Conservation (phyloP, 371 early-diverging fungal species). For the Paraphysoderma sedebokerense region DNA sequence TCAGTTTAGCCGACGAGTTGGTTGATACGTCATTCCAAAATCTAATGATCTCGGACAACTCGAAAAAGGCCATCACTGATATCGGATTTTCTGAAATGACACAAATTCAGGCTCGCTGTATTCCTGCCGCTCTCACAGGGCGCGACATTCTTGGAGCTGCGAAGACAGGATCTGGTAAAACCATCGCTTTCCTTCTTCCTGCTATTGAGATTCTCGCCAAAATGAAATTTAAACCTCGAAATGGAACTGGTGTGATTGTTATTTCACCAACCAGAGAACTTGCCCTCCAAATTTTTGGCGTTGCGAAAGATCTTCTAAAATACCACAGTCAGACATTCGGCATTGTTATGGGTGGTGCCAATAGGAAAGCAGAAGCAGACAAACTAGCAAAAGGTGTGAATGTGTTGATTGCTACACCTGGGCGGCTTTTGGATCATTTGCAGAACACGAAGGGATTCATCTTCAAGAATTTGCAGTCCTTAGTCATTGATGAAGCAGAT, state of each 20-base stretch:
- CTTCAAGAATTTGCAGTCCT: slow-evolving; percentile 68
- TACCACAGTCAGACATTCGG: slow-evolving; percentile 90
- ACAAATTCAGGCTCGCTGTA: slow-evolving; percentile 90
- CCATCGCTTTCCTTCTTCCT: slow-evolving; percentile 94
- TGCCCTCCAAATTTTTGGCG: slow-evolving; percentile 96
- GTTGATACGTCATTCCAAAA: slow-evolving; percentile 13
- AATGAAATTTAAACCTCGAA: slow-evolving; percentile 81
- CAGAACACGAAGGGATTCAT: slow-evolving; percentile 87
- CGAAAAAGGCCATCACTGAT: slow-evolving; percentile 60
- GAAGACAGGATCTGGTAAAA: slow-evolving; percentile 98
- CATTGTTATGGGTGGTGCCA: slow-evolving; percentile 93
- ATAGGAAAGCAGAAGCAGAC: slow-evolving; percentile 86
- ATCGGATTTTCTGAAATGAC: slow-evolving; percentile 94
- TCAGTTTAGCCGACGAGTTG: no score
- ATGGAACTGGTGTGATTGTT: slow-evolving; percentile 90
- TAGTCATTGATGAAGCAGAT: slow-evolving; percentile 98
- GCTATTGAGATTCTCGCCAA: slow-evolving; percentile 76
- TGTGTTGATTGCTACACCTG: slow-evolving; percentile 94
- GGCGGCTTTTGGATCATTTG: slow-evolving; percentile 91
- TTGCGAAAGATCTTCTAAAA: slow-evolving; percentile 81
- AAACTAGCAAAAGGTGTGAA: slow-evolving; percentile 88
- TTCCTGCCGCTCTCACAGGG: slow-evolving; percentile 87
- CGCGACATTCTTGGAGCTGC: slow-evolving; percentile 98
- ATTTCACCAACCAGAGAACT: slow-evolving; percentile 99
- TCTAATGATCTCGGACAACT: slow-evolving; percentile 21